Evolutionary conservation across 352 stramenopile species (phyloP).

Genomic region (Phytophthora niederhauseri): DNA sequence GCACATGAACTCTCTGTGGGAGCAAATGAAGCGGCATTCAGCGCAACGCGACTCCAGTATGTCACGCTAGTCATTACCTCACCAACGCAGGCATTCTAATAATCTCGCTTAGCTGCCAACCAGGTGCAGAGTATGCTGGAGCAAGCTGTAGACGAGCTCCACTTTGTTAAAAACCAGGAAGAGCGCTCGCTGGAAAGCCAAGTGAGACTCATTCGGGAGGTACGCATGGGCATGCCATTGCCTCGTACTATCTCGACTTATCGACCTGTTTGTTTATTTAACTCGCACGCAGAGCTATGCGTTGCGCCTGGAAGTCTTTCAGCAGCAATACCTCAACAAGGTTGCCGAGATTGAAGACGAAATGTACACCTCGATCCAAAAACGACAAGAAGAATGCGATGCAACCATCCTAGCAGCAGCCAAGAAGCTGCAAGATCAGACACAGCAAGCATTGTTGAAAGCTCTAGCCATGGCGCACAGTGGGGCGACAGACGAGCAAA

Average conservation of each 20-base stretch:
- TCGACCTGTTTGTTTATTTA: not conserved
- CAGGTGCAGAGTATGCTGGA: conserved; percentile 54
- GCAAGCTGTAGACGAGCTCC: conserved; percentile 61
- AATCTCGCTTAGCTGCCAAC: conserved; percentile 33
- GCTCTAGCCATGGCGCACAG: conserved; percentile 21
- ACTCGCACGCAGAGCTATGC: conserved; percentile 45
- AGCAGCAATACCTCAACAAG: conserved; percentile 65
- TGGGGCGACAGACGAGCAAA: conserved; percentile 13
- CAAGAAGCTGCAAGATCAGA: conserved; percentile 56
- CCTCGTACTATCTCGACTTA: not conserved
- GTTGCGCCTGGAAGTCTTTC: conserved; percentile 62
- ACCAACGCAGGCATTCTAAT: not conserved
- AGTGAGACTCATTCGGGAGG: conserved; percentile 56
- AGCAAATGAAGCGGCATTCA: conserved; percentile 55
- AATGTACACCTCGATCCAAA: conserved; percentile 53
- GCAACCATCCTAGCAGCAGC: conserved; percentile 42
- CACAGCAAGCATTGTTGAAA: conserved; percentile 34
- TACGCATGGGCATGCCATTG: conserved; percentile 31
- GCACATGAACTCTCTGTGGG: conserved; percentile 49
- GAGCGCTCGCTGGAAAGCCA: conserved; percentile 52
- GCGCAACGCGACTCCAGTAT: conserved; percentile 49
- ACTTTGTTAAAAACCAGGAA: conserved; percentile 59
- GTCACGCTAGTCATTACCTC: conserved; percentile 1
- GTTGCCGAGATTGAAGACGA: conserved; percentile 60
- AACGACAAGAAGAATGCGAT: conserved; percentile 47